Base-by-base conservation (phyloP, 2,329 filamentous ascomycete genomes). In the Trichoderma endophyticum region DNA sequence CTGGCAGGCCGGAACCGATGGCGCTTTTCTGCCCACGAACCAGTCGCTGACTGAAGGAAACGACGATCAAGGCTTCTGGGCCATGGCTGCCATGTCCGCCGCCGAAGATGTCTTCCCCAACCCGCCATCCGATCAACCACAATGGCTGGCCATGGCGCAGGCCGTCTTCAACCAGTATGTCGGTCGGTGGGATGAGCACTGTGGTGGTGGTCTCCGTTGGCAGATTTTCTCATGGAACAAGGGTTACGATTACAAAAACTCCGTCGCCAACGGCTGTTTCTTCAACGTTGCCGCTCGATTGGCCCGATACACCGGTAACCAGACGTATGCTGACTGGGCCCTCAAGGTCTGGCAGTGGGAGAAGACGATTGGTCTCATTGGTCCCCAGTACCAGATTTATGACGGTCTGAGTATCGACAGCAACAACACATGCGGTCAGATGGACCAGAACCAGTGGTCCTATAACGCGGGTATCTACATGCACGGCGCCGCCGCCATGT, bases 51-150 rank as follows among this genome's bases (percentile, higher is more conserved):
- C 86, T 2, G 81, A 87, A 73, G 91, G 91, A 74, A 93, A 93
- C 81, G 92, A 94, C 74, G 92, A 93, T 76, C 92, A 93, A 80
- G 91, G 92, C 6, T 95, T 96, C 82, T 97, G 93, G 93, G 92
- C 88, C n/a, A 87, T 96, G 84, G 89, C 93, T 1, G 92, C 91
- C 73, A 92, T 97, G 85, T 87, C 88, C 11, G 93, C 93, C 3
- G 91, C 92, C 48, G 93, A 97, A 81, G 88, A 91, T 77, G 90
- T 90, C 74, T 95, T 92, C 77, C 91, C 91, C 2, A 87, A 94
- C 76, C 91, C 92, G 5, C 86, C 88, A 0, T 75, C 83, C 0
- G 87, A 86, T 71, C 79, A 90, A 68, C 89, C 92, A 0, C 90
- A 92, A 73, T 97, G 84, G 92, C 86, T 96, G n/a, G 89, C 90